Evolutionary conservation across 768 basidiomycete genomes (phyloP).

Genomic region (Lyophyllum decastes): DNA sequence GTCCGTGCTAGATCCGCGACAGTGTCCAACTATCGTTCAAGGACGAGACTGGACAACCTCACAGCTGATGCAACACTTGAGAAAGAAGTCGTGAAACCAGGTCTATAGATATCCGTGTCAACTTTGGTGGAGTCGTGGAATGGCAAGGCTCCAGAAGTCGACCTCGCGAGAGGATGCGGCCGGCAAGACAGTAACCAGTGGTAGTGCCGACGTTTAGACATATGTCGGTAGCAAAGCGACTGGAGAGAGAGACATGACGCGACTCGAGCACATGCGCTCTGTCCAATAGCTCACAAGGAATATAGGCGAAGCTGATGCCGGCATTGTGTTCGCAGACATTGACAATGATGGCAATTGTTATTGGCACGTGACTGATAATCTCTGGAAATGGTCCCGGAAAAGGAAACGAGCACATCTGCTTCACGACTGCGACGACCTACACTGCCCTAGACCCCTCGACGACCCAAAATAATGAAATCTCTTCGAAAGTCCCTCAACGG

Average conservation of each 20-base stretch:
- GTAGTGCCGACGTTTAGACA: not conserved
- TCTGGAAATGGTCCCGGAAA: constrained; percentile 15
- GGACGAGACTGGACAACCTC: no score
- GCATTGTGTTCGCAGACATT: constrained; percentile 2
- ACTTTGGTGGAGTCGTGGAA: not conserved
- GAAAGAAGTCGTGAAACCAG: no score
- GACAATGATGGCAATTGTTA: constrained; percentile 16
- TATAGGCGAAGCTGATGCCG: not conserved
- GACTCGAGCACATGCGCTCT: not conserved
- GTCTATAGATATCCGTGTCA: no score
- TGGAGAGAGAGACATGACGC: not conserved
- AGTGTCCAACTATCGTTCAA: no score
- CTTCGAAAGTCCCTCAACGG: constrained; percentile 80
- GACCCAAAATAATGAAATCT: constrained; percentile 63
- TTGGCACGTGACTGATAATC: constrained; percentile 24
- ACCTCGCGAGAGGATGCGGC: not conserved
- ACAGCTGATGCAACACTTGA: no score
- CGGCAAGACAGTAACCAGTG: not conserved
- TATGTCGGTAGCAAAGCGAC: not conserved
- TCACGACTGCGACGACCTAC: constrained; percentile 29
- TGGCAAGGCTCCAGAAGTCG: not conserved
- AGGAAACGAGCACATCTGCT: constrained; percentile 18
- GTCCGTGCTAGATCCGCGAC: no score
- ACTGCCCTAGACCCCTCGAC: constrained; percentile 15
- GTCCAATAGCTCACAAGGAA: no score